phyloP scores from a whole-genome alignment of 495 filamentous ascomycete genomes.

The Hyaloscypha bicolor region DNA sequence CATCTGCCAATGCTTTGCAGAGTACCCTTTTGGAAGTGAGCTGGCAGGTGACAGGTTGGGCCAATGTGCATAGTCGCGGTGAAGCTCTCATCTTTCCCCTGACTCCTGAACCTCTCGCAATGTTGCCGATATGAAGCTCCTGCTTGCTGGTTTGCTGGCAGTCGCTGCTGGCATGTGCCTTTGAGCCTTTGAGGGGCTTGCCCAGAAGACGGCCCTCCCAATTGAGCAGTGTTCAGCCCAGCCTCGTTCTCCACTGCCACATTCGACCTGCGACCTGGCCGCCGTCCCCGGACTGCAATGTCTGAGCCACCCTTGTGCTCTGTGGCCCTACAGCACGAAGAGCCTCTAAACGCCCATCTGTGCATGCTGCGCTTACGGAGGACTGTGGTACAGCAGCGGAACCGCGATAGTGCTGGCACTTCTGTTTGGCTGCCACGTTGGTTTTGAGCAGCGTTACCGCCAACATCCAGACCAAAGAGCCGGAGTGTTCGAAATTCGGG shows the following conservation, averaged over 20 bases:
- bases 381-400: not conserved
- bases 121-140: not conserved
- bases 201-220: no score
- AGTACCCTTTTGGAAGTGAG: not conserved
- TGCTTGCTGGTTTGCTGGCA: not conserved
- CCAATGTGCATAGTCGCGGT: not conserved
- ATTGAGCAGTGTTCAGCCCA: not conserved
- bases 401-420: not conserved
- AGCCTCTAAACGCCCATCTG: conserved; percentile 2
- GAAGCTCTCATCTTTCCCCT: not conserved
- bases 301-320: not conserved
- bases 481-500: not conserved
- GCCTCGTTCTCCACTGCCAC: not conserved
- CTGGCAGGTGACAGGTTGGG: conserved; percentile 1
- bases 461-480: not conserved
- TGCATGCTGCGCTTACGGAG: no score
- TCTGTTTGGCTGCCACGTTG: not conserved
- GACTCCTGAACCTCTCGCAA: not conserved
- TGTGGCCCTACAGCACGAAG: not conserved
- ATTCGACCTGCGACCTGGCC: not conserved
- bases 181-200: not conserved
- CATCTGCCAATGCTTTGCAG: not conserved
- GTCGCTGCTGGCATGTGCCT: not conserved
- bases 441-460: not conserved
- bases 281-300: not conserved